Conservation (phyloP, 345 rosid genomes). For the Erysimum cheiranthoides region DNA sequence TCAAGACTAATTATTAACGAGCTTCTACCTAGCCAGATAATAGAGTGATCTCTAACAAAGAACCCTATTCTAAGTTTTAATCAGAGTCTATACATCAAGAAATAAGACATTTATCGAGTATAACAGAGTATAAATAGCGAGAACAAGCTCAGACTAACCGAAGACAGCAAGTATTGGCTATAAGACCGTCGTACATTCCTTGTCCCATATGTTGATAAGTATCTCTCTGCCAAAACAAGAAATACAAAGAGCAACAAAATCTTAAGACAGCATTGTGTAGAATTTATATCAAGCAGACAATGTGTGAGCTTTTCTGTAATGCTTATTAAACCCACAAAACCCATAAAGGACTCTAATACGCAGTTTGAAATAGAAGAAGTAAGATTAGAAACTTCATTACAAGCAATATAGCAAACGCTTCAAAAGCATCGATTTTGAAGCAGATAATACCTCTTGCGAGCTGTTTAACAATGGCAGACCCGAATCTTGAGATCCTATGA, state of each 20-base stretch:
- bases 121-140: background rate
- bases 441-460: slow-evolving; percentile 54
- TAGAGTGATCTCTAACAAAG: slow-evolving; percentile 25
- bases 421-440: background rate
- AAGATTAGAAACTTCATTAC: slow-evolving; percentile 1
- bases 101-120: background rate
- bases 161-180: slow-evolving; percentile 45
- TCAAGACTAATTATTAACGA: slow-evolving; percentile 8
- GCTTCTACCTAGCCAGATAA: slow-evolving; percentile 14
- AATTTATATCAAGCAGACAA: slow-evolving; percentile 16
- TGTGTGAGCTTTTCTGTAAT: slow-evolving; percentile 4
- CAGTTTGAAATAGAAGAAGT: slow-evolving; percentile 6
- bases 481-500: slow-evolving; percentile 54
- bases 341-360: background rate
- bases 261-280: slow-evolving; percentile 16
- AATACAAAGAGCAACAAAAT: slow-evolving; percentile 13
- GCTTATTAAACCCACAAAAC: background rate
- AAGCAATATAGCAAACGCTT: background rate
- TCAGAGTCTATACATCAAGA: background rate
- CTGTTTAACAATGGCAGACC: slow-evolving; percentile 51
- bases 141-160: slow-evolving; percentile 53
- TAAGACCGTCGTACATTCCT: slow-evolving; percentile 34
- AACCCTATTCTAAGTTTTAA: background rate
- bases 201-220: slow-evolving; percentile 36
- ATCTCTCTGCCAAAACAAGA: slow-evolving; percentile 49